A percentile compares a stretch with the other conserved stretches of the same genome.
Conservation (phyloP, 164 flowering plant species). For the Taxillus chinensis region DNA sequence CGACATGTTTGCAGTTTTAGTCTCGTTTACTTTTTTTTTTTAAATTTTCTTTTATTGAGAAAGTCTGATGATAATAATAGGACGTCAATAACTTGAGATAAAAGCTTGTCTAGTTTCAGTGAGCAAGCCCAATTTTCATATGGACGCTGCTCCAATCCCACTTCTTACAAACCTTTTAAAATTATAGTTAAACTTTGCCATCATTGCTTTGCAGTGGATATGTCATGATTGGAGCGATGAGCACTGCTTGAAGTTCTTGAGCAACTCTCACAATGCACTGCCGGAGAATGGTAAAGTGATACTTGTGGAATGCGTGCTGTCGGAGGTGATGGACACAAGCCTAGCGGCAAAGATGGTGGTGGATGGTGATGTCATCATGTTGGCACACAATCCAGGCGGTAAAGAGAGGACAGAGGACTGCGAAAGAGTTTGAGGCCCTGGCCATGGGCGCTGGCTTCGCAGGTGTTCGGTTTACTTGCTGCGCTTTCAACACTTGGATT, state of each 20-base stretch:
- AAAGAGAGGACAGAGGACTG: slow-evolving; percentile 8
- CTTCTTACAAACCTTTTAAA: neutral
- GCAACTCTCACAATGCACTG: slow-evolving; percentile 7
- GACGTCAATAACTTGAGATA: too few species aligned
- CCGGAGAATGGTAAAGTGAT: slow-evolving; percentile 12
- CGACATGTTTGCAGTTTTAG: too few species aligned
- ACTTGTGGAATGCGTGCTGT: slow-evolving; percentile 4
- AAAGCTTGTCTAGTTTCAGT: too few species aligned
- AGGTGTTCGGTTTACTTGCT: neutral
- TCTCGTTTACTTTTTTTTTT: too few species aligned
- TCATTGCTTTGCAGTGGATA: slow-evolving; percentile 9
- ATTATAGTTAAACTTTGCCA: too few species aligned
- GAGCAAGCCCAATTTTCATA: too few species aligned
- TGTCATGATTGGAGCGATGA: slow-evolving; percentile 13
- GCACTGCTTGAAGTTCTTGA: slow-evolving; percentile 9
- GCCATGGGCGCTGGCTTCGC: slow-evolving; percentile 12
- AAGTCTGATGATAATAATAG: too few species aligned
- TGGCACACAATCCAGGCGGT: slow-evolving; percentile 6
- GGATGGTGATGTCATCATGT: slow-evolving; percentile 1
- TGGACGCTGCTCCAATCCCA: neutral
- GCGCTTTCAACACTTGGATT: too few species aligned
- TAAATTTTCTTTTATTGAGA: too few species aligned
- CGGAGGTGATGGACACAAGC: slow-evolving; percentile 3
- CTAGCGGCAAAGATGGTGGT: neutral
- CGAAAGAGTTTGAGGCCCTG: slow-evolving; percentile 3